Evolutionary conservation across 139 green algal genomes (phyloP).

Genomic region (Mesotaenium endlicherianum): DNA sequence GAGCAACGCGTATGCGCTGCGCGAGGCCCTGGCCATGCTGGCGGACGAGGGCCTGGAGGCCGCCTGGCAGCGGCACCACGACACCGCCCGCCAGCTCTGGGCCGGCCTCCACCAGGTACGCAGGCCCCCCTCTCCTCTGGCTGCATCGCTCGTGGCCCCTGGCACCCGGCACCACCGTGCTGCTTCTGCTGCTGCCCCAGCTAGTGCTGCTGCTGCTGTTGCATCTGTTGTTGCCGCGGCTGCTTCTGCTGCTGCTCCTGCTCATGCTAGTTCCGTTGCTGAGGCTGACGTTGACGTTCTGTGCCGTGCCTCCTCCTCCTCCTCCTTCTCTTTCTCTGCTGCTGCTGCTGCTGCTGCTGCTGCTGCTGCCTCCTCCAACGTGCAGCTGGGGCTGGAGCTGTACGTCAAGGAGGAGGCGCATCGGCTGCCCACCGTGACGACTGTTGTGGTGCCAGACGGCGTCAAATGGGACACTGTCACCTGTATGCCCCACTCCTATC

Average conservation of each 20-base stretch:
- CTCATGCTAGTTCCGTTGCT: too few relatives aligned
- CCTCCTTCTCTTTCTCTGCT: too few relatives aligned
- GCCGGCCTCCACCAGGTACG: constrained; percentile 43
- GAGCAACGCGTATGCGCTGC: constrained; percentile 53
- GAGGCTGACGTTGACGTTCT: too few relatives aligned
- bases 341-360: too few relatives aligned
- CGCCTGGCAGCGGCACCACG: constrained; percentile 33
- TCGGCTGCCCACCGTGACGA: constrained; percentile 54
- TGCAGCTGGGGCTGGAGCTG: constrained; percentile 52
- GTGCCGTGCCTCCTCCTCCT: too few relatives aligned
- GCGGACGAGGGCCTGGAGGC: constrained; percentile 49
- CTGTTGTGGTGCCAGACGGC: constrained; percentile 48
- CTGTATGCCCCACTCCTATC: too few relatives aligned
- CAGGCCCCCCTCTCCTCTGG: not conserved
- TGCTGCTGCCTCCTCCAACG: not conserved
- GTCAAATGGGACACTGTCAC: constrained; percentile 53
- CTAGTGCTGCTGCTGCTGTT: not conserved
- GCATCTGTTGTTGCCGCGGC: not conserved
- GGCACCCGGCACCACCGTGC: too few relatives aligned
- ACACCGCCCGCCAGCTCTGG: constrained; percentile 33
- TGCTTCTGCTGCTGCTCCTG: too few relatives aligned
- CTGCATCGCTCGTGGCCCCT: not conserved
- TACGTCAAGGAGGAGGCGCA: constrained; percentile 43
- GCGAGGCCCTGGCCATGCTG: constrained; percentile 54
- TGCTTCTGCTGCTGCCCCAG: too few relatives aligned